These are phyloP conservation scores for Dothidotthia symphoricarpi DNA, from an alignment of 2,329 filamentous ascomycete genomes.

Conservation along the genomic window DNA sequence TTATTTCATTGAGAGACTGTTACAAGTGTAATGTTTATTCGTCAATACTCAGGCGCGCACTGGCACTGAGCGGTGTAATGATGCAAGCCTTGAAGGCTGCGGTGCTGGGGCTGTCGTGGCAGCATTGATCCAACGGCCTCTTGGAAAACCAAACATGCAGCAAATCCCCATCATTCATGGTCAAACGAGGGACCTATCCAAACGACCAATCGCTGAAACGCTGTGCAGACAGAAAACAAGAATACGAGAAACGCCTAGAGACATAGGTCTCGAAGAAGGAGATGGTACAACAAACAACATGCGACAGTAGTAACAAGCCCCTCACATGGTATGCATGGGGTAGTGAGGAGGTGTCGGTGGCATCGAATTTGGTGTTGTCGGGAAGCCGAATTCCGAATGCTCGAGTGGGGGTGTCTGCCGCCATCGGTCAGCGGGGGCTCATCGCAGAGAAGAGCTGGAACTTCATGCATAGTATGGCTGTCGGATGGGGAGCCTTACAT, in stretches of 20 bases:
- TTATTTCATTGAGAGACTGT: not conserved
- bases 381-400: slow-evolving; percentile 56
- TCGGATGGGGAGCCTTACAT: slow-evolving; percentile 64
- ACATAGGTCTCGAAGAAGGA: slow-evolving; percentile 16
- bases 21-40: not conserved
- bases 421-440: slow-evolving; percentile 39
- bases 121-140: slow-evolving; percentile 7
- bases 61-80: slow-evolving; percentile 24
- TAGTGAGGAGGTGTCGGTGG: slow-evolving; percentile 62
- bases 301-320: not conserved
- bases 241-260: slow-evolving; percentile 8
- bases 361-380: slow-evolving; percentile 71
- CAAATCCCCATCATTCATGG: slow-evolving; percentile 28
- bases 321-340: slow-evolving; percentile 27
- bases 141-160: slow-evolving; percentile 16
- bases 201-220: slow-evolving; percentile 40
- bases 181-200: slow-evolving; percentile 35
- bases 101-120: slow-evolving; percentile 14
- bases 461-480: slow-evolving; percentile 40
- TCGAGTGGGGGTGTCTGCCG: slow-evolving; percentile 73
- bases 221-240: slow-evolving; percentile 28
- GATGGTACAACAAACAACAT: slow-evolving; percentile 4
- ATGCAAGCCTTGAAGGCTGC: slow-evolving; percentile 12
- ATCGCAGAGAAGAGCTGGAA: slow-evolving; percentile 30
- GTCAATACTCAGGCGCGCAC: slow-evolving; percentile 28